Conservation (phyloP, 331 rosid genomes). For the Phaseolus coccineus region DNA sequence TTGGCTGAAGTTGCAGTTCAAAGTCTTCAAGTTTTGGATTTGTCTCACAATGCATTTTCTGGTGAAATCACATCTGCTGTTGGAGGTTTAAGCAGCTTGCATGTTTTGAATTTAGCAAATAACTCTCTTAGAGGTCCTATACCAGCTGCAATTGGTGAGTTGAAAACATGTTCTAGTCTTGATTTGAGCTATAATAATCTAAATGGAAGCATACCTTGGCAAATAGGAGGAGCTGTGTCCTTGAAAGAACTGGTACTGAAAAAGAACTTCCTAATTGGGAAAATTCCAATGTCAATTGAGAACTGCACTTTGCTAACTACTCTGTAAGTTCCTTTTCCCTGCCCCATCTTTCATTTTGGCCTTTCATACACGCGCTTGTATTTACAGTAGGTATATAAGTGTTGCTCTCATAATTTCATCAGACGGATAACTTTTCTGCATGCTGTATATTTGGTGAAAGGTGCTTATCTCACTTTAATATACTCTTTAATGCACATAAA, state of each 20-base stretch:
- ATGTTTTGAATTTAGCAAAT: conserved; percentile 63
- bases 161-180: conserved; percentile 67
- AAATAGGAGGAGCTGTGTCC: conserved; percentile 69
- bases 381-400: neutral
- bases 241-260: conserved; percentile 73
- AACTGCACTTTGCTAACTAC: conserved; percentile 76
- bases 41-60: conserved; percentile 77
- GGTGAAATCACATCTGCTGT: conserved; percentile 72
- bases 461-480: neutral
- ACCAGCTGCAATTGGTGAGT: conserved; percentile 69
- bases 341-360: conserved; percentile 5
- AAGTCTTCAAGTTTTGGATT: conserved; percentile 75
- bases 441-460: conserved; percentile 27
- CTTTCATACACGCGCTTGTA: conserved; percentile 25
- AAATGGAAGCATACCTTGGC: conserved; percentile 79
- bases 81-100: conserved; percentile 71
- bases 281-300: conserved; percentile 73
- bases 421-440: conserved; percentile 20
- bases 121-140: conserved; percentile 76
- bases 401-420: conserved; percentile 12
- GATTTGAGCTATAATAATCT: conserved; percentile 79
- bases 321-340: conserved; percentile 69
- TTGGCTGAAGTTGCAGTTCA: conserved; percentile 55
- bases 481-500: conserved; percentile 14
- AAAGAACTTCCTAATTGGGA: conserved; percentile 70